Percentiles rank a stretch among this genome's conserved stretches.
phyloP scores from a whole-genome alignment of 1,139 yeast species.

The Hansenula sp. region DNA sequence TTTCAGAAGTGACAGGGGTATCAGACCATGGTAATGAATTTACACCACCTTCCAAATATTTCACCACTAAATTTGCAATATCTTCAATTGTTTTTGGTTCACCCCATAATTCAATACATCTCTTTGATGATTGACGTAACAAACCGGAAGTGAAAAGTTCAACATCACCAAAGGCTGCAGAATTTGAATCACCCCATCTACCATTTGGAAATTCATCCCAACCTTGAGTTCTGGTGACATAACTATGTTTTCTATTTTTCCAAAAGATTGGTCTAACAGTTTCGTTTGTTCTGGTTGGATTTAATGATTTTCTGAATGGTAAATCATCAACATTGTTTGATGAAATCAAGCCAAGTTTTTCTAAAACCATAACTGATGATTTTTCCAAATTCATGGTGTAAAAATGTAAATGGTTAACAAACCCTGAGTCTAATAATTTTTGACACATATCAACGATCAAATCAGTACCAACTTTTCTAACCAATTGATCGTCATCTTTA shows the following conservation, averaged over 20 bases:
- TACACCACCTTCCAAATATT: constrained; percentile 66
- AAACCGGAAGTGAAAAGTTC: constrained; percentile 75
- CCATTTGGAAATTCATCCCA: constrained; percentile 98
- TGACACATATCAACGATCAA: constrained; percentile 82
- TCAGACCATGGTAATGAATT: constrained; percentile 94
- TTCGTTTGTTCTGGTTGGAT: constrained; percentile 78
- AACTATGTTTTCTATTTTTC: constrained; percentile 91
- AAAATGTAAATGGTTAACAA: constrained; percentile 82
- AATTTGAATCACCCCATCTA: constrained; percentile 90
- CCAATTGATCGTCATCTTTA: constrained; percentile 85
- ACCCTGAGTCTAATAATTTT: constrained; percentile 64
- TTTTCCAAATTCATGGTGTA: constrained; percentile 95
- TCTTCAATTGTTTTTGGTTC: constrained; percentile 58
- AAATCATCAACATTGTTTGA: constrained; percentile 31
- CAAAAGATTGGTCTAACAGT: constrained; percentile 92
- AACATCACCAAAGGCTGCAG: constrained; percentile 90
- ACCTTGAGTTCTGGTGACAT: constrained; percentile 82
- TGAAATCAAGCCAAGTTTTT: constrained; percentile 56
- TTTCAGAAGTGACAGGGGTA: constrained; percentile 78
- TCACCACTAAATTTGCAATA: constrained; percentile 55
- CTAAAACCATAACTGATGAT: constrained; percentile 85
- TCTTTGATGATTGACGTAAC: constrained; percentile 72
- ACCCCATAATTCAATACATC: constrained; percentile 86
- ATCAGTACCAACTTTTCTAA: constrained; percentile 82
- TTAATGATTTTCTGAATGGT: constrained; percentile 90